Evolutionary conservation across 805 yeast species (phyloP).

Genomic region (Candida fluviatilis): DNA sequence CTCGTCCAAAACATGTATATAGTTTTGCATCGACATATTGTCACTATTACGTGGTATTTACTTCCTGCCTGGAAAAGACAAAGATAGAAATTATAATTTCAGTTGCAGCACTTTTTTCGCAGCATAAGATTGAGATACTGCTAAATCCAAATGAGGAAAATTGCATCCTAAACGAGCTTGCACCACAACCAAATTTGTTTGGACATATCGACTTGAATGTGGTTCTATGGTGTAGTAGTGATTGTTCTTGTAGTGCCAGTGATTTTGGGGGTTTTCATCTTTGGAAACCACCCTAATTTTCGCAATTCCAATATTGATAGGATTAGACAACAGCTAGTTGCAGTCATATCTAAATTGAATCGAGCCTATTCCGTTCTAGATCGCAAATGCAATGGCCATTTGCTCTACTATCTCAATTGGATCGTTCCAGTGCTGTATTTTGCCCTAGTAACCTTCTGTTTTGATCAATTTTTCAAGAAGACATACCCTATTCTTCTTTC

Average conservation of each 20-base stretch:
- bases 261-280: slow-evolving; percentile 21
- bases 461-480: slow-evolving; percentile 26
- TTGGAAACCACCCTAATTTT: slow-evolving; percentile 47
- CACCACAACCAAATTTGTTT: neutral
- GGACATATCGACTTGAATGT: neutral
- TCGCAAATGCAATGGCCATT: slow-evolving; percentile 5
- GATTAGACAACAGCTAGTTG: slow-evolving; percentile 9
- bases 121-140: too few species aligned
- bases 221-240: neutral
- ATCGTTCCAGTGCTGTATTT: slow-evolving; percentile 41
- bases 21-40: neutral
- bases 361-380: slow-evolving; percentile 6
- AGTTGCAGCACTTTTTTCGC: neutral
- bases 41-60: too few species aligned
- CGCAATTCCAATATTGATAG: slow-evolving; percentile 31
- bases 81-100: neutral
- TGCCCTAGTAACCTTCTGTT: slow-evolving; percentile 29
- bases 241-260: slow-evolving; percentile 1
- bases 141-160: too few species aligned
- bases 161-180: too few species aligned
- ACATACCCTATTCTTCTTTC: slow-evolving; percentile 16
- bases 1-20: slow-evolving; percentile 15
- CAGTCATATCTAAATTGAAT: neutral
- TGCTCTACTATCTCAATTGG: slow-evolving; percentile 32
- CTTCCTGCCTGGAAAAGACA: neutral